A percentile compares a stretch with the other conserved stretches of the same genome.
Conservation (phyloP, 768 basidiomycete genomes). For the Suillus discolor region DNA sequence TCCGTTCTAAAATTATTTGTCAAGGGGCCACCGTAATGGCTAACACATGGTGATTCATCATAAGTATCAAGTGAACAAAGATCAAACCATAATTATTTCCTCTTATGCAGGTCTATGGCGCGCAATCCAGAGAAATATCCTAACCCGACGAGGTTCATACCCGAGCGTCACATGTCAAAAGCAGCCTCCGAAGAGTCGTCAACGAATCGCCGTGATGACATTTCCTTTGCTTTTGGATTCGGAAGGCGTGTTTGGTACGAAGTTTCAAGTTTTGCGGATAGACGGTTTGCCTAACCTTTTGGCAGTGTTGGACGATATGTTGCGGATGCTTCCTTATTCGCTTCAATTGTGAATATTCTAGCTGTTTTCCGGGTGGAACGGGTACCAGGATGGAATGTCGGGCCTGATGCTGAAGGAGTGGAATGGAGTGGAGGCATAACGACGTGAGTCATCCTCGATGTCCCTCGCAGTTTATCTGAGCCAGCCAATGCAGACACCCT, state of each 20-base stretch:
- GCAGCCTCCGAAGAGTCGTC: not conserved
- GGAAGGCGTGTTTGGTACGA: slow-evolving; percentile 41
- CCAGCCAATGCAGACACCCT: slow-evolving; percentile 5
- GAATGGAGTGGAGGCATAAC: slow-evolving; percentile 23
- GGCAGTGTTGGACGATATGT: slow-evolving; percentile 45
- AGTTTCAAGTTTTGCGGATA: not conserved
- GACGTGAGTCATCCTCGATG: slow-evolving; percentile 19
- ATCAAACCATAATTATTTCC: not conserved
- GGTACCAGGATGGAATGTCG: slow-evolving; percentile 19
- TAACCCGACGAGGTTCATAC: slow-evolving; percentile 40
- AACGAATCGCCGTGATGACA: slow-evolving; percentile 9
- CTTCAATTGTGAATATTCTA: slow-evolving; percentile 25
- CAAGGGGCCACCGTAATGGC: slow-evolving; percentile 23
- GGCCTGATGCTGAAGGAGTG: slow-evolving; percentile 22
- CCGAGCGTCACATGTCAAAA: slow-evolving; percentile 35
- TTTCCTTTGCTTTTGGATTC: slow-evolving; percentile 35
- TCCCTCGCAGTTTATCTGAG: not conserved
- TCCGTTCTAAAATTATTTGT: not conserved
- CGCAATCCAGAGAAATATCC: slow-evolving; percentile 40
- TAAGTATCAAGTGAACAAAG: not conserved
- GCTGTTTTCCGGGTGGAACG: slow-evolving; percentile 20
- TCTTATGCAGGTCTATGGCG: slow-evolving; percentile 31
- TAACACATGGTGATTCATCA: slow-evolving; percentile 21
- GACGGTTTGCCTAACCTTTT: not conserved
- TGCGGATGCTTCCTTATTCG: slow-evolving; percentile 41